Evolutionary conservation across 352 stramenopile genomes (phyloP).

Genomic region (Pythium guiyangense): DNA sequence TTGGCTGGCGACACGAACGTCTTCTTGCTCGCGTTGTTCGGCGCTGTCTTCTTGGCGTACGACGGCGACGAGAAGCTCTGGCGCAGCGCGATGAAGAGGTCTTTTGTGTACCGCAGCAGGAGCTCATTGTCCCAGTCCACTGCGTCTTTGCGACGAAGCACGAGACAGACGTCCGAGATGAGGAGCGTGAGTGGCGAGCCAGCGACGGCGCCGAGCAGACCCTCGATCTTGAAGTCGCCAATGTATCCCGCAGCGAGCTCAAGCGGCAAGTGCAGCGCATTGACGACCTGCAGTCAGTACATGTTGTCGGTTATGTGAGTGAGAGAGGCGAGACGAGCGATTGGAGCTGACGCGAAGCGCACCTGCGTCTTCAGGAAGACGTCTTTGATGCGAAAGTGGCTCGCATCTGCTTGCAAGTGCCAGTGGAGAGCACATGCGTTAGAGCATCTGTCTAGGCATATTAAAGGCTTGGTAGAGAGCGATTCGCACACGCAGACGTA

Average conservation of each 20-base stretch:
- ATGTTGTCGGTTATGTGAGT: background rate
- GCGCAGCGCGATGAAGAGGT: conserved; percentile 50
- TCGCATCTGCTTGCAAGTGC: conserved; percentile 31
- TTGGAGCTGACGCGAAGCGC: background rate
- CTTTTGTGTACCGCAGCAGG: conserved; percentile 62
- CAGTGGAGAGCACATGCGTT: background rate
- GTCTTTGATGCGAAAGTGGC: conserved; percentile 54
- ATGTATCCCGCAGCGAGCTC: conserved; percentile 62
- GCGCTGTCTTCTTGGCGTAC: conserved; percentile 22
- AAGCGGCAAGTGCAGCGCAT: conserved; percentile 60
- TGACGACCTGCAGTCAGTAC: conserved; percentile 40
- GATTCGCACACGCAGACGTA: too few relatives aligned
- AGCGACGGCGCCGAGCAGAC: conserved; percentile 47
- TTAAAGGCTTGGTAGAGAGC: background rate
- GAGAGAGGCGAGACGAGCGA: background rate
- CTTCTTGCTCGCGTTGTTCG: conserved; percentile 5
- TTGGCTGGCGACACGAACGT: conserved; percentile 47
- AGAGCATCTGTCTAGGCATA: background rate
- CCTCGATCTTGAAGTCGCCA: conserved; percentile 61
- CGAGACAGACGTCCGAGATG: conserved; percentile 55
- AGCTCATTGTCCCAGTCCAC: conserved; percentile 66
- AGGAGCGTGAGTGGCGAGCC: conserved; percentile 49
- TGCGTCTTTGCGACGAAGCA: conserved; percentile 42
- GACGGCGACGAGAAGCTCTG: conserved; percentile 37
- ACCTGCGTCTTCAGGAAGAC: conserved; percentile 65